phyloP scores from a whole-genome alignment of 2,329 filamentous ascomycete species.

The Fusarium proliferatum region DNA sequence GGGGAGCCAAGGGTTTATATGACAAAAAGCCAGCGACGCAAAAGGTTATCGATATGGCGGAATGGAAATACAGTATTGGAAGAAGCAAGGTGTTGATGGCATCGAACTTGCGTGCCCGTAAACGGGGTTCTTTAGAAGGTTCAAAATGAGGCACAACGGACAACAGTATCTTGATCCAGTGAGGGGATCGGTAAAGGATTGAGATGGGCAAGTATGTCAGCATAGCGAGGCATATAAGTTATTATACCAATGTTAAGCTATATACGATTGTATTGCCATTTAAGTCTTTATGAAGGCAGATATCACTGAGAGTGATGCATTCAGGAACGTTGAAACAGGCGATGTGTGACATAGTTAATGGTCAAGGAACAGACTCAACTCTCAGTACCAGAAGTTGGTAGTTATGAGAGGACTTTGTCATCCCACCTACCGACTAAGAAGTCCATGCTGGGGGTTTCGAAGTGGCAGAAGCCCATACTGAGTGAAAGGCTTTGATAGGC shows the following conservation, averaged over 20 bases:
- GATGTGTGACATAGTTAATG: not conserved
- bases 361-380: not conserved
- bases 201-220: not conserved
- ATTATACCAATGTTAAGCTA: conserved; percentile 24
- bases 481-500: not conserved
- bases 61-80: conserved; percentile 36
- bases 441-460: not conserved
- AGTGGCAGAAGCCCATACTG: not conserved
- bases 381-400: not conserved
- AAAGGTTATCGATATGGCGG: conserved; percentile 30
- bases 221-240: conserved; percentile 11
- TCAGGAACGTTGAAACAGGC: not conserved
- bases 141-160: conserved; percentile 8
- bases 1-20: conserved; percentile 32
- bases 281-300: not conserved
- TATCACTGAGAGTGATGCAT: not conserved
- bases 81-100: conserved; percentile 11
- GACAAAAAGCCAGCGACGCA: conserved; percentile 37
- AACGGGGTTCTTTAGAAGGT: not conserved
- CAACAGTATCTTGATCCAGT: not conserved
- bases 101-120: not conserved
- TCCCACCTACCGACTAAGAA: not conserved
- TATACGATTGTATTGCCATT: not conserved
- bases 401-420: not conserved
- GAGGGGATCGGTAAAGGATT: not conserved